Evolutionary conservation across 352 stramenopile genomes (phyloP), one percentile per base, ranked within the genome.

Genomic region (Plasmopara muralis): DNA sequence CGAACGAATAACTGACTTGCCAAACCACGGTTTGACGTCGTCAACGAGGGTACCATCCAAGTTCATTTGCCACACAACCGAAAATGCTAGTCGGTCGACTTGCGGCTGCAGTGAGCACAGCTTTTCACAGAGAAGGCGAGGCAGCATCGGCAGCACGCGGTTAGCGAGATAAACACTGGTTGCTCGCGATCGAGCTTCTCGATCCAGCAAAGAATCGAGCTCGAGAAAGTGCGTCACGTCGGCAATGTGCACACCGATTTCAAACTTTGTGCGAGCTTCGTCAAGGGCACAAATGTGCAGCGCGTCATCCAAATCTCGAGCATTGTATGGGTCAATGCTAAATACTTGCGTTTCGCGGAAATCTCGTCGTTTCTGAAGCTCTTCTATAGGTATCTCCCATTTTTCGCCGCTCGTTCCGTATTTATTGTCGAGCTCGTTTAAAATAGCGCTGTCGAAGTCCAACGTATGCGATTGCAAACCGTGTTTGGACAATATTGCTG

Each of bases 131-230:
- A 99, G 69, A 29, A 98, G 77, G 35, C 86, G 80, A 20, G 97
- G 97, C 8, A 99, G 77, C 97, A 99, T 99, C 6, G 95, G 94
- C 28, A 99, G 77, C 47, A 89, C 74, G 25, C 85, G 75, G 60
- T 98, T 95, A 13, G 97, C 89, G 0, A 99, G 74, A 67, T 99
- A 99, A 0, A 98, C 91, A 28, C 90, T 98, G 4, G 97, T 99
- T 5, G 83, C 88, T 40, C 97, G 89, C 35, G 82, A 70, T 34
- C 88, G 68, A 7, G 96, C 97, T 68, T 99, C 96, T 9, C 71
- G 48, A 60, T 99, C 96, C n/a, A 99, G 68, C n/a, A 83, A 47
- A 5, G 74, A 97, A 37, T 85, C 77, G 13, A 83, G 74, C 35
- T 74, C 57, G 3, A 99, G 72, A 64, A 99, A 99, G 61, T 98